A percentile compares a stretch with the other conserved stretches of the same genome.
Evolutionary conservation across 306 rosid species (phyloP).

Genomic region (Calophaca sinica): DNA sequence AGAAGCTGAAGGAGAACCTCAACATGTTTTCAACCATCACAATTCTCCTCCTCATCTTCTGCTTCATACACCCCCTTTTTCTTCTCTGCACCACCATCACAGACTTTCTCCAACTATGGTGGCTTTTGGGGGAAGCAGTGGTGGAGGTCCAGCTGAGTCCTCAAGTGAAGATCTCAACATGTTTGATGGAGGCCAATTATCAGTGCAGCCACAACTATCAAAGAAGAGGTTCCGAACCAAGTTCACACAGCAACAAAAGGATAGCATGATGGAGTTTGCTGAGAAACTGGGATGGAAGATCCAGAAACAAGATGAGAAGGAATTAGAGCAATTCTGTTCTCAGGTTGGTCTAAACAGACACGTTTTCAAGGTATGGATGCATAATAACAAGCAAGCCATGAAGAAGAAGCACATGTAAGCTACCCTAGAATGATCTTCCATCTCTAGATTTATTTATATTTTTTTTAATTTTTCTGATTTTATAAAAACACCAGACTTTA

Average conservation of each 20-base stretch:
- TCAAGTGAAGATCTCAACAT: constrained; percentile 82
- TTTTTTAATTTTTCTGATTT: not conserved
- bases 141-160: constrained; percentile 69
- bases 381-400: constrained; percentile 81
- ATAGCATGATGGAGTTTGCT: constrained; percentile 80
- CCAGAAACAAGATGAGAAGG: constrained; percentile 84
- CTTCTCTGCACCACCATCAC: constrained; percentile 33
- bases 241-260: constrained; percentile 77
- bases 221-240: constrained; percentile 84
- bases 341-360: constrained; percentile 71
- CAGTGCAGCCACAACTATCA: constrained; percentile 26
- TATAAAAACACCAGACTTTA: not conserved
- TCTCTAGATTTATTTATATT: not conserved
- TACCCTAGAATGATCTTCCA: not conserved
- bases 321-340: constrained; percentile 72
- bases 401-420: constrained; percentile 77
- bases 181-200: constrained; percentile 45
- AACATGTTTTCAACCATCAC: constrained; percentile 36
- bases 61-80: constrained; percentile 33
- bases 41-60: constrained; percentile 21
- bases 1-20: constrained; percentile 57
- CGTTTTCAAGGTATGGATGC: constrained; percentile 98
- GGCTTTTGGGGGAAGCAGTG: too few relatives aligned
- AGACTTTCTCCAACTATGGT: too few relatives aligned
- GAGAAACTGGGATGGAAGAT: constrained; percentile 86